Conservation (phyloP, 805 yeast species). For the Yarrowia osloensis region DNA sequence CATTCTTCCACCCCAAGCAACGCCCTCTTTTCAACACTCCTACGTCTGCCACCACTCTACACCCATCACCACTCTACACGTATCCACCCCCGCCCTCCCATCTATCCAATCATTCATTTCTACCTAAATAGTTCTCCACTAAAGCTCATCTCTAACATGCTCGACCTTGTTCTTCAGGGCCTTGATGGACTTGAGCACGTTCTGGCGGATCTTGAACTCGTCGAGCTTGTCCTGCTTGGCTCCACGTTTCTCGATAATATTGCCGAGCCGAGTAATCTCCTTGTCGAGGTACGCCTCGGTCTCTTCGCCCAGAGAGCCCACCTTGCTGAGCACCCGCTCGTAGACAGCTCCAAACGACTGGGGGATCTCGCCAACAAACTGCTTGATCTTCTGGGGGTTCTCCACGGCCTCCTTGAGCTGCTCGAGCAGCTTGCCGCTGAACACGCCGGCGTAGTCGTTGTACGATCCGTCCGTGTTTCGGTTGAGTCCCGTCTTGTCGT, state of each 20-base stretch:
- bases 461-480: constrained; percentile 50
- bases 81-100: too few species aligned
- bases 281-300: constrained; percentile 45
- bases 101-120: background rate
- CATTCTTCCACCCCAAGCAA: too few species aligned
- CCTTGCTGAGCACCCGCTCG: constrained; percentile 39
- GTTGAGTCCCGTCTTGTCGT: constrained; percentile 44
- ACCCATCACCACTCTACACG: too few species aligned
- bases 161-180: constrained; percentile 35
- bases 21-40: too few species aligned
- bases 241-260: constrained; percentile 45
- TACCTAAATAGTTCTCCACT: background rate
- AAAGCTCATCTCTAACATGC: constrained; percentile 6
- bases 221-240: constrained; percentile 52
- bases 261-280: constrained; percentile 52
- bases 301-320: constrained; percentile 29
- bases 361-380: constrained; percentile 1
- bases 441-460: constrained; percentile 46
- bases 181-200: constrained; percentile 45
- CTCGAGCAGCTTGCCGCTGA: constrained; percentile 41
- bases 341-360: constrained; percentile 37
- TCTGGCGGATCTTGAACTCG: constrained; percentile 53
- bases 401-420: constrained; percentile 32
- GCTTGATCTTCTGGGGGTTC: constrained; percentile 40
- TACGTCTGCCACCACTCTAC: too few species aligned